Evolutionary conservation across 441 rosid species (phyloP).

Genomic region (Erodium texanum): DNA sequence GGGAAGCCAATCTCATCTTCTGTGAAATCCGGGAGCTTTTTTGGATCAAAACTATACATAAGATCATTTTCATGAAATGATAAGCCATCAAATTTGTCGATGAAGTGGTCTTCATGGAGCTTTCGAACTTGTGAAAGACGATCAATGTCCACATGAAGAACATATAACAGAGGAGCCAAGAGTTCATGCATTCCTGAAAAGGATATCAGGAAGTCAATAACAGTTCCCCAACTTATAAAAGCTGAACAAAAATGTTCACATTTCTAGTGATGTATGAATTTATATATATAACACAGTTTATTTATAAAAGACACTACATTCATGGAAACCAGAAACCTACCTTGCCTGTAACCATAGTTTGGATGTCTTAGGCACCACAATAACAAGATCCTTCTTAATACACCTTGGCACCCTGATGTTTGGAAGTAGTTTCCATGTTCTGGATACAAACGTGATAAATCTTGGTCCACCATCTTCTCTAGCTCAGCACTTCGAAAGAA

Average conservation of each 20-base stretch:
- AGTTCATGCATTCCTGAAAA: constrained; percentile 90
- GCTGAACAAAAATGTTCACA: neutral
- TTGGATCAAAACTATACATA: constrained; percentile 66
- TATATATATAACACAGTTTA: neutral
- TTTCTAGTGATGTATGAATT: neutral
- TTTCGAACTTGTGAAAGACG: constrained; percentile 74
- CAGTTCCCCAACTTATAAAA: too few relatives aligned
- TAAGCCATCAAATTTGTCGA: constrained; percentile 74
- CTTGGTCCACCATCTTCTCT: constrained; percentile 85
- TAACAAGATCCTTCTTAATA: constrained; percentile 71
- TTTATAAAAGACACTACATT: neutral
- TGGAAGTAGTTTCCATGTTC: constrained; percentile 91
- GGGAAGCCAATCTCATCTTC: constrained; percentile 44
- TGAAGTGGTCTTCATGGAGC: constrained; percentile 69
- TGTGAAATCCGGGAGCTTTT: constrained; percentile 56
- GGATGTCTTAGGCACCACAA: constrained; percentile 89
- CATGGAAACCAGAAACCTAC: constrained; percentile 16
- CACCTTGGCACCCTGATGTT: constrained; percentile 84
- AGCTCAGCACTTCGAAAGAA: constrained; percentile 87
- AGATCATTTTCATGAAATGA: constrained; percentile 62
- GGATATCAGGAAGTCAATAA: constrained; percentile 10
- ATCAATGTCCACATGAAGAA: constrained; percentile 77
- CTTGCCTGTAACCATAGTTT: constrained; percentile 83
- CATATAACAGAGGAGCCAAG: constrained; percentile 81
- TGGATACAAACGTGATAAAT: constrained; percentile 78